Percentiles rank a stretch among this genome's conserved stretches.
phyloP scores from a whole-genome alignment of 768 basidiomycete genomes.

The Termitomyces sp. region DNA sequence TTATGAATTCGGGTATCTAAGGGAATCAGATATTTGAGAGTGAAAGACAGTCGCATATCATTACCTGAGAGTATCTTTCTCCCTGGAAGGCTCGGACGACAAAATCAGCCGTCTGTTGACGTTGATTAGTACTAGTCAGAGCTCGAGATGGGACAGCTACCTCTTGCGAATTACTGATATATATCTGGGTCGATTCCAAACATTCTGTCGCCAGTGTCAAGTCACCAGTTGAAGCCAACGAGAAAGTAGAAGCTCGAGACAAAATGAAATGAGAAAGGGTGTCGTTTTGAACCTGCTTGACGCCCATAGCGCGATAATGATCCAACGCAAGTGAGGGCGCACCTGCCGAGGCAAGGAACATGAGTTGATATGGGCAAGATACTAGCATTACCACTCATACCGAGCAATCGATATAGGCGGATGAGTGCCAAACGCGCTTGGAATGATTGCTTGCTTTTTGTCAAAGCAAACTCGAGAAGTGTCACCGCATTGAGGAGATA shows the following conservation, averaged over 20 bases:
- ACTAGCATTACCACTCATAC: conserved; percentile 29
- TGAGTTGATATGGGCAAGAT: not conserved
- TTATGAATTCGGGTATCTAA: conserved; percentile 80
- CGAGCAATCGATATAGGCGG: conserved; percentile 77
- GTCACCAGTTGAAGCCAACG: conserved; percentile 69
- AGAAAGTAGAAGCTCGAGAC: conserved; percentile 74
- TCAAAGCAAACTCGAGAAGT: conserved; percentile 66
- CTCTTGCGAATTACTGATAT: conserved; percentile 74
- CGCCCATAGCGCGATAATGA: conserved; percentile 71
- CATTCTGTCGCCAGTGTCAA: conserved; percentile 72
- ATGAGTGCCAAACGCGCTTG: conserved; percentile 71
- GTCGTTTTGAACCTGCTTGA: conserved; percentile 86
- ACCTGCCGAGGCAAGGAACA: conserved; percentile 34
- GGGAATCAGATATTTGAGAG: not conserved
- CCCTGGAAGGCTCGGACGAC: conserved; percentile 69
- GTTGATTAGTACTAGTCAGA: conserved; percentile 1
- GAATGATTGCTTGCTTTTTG: conserved; percentile 74
- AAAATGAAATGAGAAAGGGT: conserved; percentile 83
- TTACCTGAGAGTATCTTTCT: conserved; percentile 82
- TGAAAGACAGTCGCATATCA: not conserved
- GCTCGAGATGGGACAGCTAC: conserved; percentile 24
- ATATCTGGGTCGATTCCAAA: conserved; percentile 75
- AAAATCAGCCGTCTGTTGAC: conserved; percentile 65
- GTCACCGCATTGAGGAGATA: conserved; percentile 60
- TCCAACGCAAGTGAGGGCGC: conserved; percentile 68